Base-by-base conservation (phyloP, 305 asterid species). In the Fraxinus sp. region DNA sequence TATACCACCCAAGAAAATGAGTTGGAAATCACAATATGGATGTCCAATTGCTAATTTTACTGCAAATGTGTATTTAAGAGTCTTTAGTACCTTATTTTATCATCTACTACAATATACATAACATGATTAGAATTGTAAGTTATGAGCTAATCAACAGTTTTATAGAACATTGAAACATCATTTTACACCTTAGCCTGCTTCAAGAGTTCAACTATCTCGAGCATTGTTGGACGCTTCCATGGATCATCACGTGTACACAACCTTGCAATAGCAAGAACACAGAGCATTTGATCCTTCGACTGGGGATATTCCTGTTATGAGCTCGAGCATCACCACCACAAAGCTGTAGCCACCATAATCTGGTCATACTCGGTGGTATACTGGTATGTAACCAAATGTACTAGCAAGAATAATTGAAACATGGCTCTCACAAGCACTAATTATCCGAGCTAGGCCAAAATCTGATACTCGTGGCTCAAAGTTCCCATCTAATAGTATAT, bases 311-410 rank as follows among this genome's bases (percentile, higher is more conserved):
- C 98, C 96, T 0, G 98, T 95, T 10, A 95, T 89, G 18, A 95
- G 87, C 90, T 95, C 97, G 39, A 95, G 80, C 90, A 95, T 93
- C 84, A 93, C 97, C 73, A 95, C 98, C 1, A 97, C 98, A 35
- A 95, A 95, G 85, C 98, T 0, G 98, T 93, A 3, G 97, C 97
- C 82, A 90, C 91, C 98, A 95, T 95, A 0, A 92, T 84, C 86
- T 89, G 96, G n/a, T 95, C 97, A 41, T 95, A 95, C 85, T 95
- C 98, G 98, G 98, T 0, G 28, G 28, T 26, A 26, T 26, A 26
- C 28, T 11, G 98, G 97, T 43, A 95, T 93, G 83, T 93, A 95
- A 14, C 98, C 97, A 7, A 92, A 87, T 6, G 98, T 87, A 3
- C 98, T 97, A 0, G 98, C 98, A 26, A 95, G 91, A 18, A 86